These are phyloP conservation scores for Talaromyces amestolkiae DNA, from an alignment of 2,329 filamentous ascomycete species.

Conservation along the genomic window DNA sequence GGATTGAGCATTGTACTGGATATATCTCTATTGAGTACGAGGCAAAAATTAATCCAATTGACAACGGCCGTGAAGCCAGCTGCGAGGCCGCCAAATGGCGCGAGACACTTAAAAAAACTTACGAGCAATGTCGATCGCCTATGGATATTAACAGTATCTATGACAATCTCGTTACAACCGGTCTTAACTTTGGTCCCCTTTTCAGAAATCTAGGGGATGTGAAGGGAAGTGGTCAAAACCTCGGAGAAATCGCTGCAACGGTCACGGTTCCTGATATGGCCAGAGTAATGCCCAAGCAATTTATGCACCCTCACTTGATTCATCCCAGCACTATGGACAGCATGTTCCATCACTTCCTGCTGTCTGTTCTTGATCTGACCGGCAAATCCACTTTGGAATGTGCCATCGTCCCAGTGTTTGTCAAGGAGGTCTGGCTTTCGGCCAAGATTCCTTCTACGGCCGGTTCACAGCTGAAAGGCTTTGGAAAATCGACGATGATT, in stretches of 20 bases:
- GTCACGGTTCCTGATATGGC: conserved; percentile 32
- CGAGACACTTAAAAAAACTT: conserved; percentile 19
- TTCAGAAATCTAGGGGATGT: conserved; percentile 32
- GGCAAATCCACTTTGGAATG: conserved; percentile 24
- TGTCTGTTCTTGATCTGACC: conserved; percentile 27
- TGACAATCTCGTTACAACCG: conserved; percentile 28
- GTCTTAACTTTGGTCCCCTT: conserved; percentile 31
- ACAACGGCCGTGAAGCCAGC: conserved; percentile 24
- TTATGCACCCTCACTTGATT: conserved; percentile 34
- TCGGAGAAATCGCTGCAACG: conserved; percentile 25
- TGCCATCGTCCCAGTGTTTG: conserved; percentile 32
- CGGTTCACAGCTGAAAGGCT: conserved; percentile 25
- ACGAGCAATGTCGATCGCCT: conserved; percentile 24
- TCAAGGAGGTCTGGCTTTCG: conserved; percentile 35
- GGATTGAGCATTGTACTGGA: conserved; percentile 38
- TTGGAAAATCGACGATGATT: conserved; percentile 26
- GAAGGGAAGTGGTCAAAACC: conserved; percentile 21
- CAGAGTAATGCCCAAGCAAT: conserved; percentile 34
- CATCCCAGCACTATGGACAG: conserved; percentile 39
- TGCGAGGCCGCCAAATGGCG: conserved; percentile 22
- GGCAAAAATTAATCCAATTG: conserved; percentile 21
- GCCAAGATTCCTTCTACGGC: conserved; percentile 25
- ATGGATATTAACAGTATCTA: conserved; percentile 28
- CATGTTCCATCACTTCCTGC: conserved; percentile 33
- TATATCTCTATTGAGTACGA: conserved; percentile 28